phyloP scores from a whole-genome alignment of 2,329 filamentous ascomycete genomes.

The Didymella segeticola region DNA sequence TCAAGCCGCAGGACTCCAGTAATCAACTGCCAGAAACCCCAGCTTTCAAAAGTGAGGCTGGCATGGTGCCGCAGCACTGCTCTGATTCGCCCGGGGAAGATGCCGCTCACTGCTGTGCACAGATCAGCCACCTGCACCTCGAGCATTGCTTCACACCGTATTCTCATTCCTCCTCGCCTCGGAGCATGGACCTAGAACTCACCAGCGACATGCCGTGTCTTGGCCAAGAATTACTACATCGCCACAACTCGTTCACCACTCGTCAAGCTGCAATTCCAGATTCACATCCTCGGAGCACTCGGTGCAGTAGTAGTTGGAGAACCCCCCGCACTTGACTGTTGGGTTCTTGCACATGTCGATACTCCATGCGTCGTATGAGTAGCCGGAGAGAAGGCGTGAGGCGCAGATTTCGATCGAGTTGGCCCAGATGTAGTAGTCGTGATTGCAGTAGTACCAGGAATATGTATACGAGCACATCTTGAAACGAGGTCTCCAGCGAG shows the following conservation, averaged over 20 bases:
- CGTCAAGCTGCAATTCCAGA: slow-evolving; percentile 53
- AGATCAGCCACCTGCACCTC: slow-evolving; percentile 14
- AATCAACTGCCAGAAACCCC: neutral
- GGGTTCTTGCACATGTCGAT: slow-evolving; percentile 57
- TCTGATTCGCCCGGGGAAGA: neutral
- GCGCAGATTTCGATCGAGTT: slow-evolving; percentile 56
- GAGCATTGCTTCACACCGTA: neutral
- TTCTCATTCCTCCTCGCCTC: neutral
- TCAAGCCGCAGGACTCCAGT: neutral
- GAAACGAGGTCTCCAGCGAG: too few relatives aligned
- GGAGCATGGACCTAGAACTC: neutral
- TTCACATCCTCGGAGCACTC: slow-evolving; percentile 54
- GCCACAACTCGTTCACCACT: slow-evolving; percentile 32
- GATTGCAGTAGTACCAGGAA: slow-evolving; percentile 57
- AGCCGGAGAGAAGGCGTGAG: slow-evolving; percentile 53
- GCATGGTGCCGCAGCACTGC: neutral
- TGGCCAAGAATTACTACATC: neutral
- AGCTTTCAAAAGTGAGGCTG: slow-evolving; percentile 8
- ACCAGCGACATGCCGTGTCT: neutral
- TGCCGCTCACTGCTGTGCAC: slow-evolving; percentile 15
- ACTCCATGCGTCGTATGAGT: slow-evolving; percentile 57
- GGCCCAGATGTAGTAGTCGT: slow-evolving; percentile 57
- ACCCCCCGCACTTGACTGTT: slow-evolving; percentile 50
- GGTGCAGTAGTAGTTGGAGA: slow-evolving; percentile 54
- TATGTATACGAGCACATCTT: slow-evolving; percentile 57